These are phyloP conservation scores for Globisporangium nodosum DNA, from an alignment of 352 stramenopile species.

Conservation along the genomic window DNA sequence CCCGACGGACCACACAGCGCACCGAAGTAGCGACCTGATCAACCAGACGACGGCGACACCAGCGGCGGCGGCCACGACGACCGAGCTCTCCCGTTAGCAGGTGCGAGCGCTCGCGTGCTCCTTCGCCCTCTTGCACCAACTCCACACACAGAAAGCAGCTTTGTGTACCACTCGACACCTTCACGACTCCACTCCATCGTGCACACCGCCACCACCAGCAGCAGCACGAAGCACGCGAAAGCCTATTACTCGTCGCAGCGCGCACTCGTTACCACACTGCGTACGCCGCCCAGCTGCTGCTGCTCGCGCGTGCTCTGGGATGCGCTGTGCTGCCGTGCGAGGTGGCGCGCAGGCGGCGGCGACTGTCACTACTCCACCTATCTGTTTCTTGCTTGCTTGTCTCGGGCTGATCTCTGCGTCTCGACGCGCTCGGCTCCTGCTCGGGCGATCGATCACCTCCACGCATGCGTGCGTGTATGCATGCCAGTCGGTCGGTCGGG, in stretches of 20 bases:
- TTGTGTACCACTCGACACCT: background rate
- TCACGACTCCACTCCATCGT: background rate
- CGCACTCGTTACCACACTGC: background rate
- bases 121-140: background rate
- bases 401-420: background rate
- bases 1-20: slow-evolving; percentile 81
- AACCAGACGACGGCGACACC: slow-evolving; percentile 23
- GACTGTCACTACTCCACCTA: background rate
- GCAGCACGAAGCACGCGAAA: background rate
- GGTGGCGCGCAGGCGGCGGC: background rate
- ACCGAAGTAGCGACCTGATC: slow-evolving; percentile 68
- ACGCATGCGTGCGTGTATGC: no score
- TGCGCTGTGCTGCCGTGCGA: background rate
- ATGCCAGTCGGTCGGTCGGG: background rate
- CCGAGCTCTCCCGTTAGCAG: background rate
- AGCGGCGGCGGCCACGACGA: no score
- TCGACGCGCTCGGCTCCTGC: background rate
- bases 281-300: background rate
- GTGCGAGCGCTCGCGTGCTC: background rate
- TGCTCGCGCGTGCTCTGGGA: background rate
- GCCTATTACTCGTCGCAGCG: background rate
- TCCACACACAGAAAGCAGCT: background rate
- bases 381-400: background rate
- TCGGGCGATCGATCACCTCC: background rate
- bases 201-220: background rate